phyloP scores from a whole-genome alignment of 2,329 filamentous ascomycete species.

The Pseudocercospora crystallina region DNA sequence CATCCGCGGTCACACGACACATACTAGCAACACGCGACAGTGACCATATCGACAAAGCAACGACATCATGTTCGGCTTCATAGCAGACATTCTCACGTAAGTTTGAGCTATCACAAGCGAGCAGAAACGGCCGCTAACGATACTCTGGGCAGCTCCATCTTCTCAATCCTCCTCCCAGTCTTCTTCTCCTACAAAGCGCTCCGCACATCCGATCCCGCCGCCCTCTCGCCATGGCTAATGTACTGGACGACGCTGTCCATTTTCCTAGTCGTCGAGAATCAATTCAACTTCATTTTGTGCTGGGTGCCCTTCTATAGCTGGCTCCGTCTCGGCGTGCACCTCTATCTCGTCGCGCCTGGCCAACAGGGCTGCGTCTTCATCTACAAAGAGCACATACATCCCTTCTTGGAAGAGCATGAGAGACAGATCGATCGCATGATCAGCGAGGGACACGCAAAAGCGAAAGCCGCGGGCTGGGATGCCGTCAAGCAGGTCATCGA shows the following conservation, averaged over 20 bases:
- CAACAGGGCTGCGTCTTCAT: slow-evolving; percentile 88
- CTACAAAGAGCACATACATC: slow-evolving; percentile 82
- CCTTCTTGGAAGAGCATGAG: slow-evolving; percentile 86
- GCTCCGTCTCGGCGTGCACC: slow-evolving; percentile 79
- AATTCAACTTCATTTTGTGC: slow-evolving; percentile 79
- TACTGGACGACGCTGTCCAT: slow-evolving; percentile 95
- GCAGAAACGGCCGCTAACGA: too few species aligned
- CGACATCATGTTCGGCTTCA: slow-evolving; percentile 68
- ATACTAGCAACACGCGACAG: too few species aligned
- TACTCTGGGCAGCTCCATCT: slow-evolving; percentile 64
- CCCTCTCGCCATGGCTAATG: slow-evolving; percentile 96
- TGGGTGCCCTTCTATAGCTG: slow-evolving; percentile 96
- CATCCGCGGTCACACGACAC: too few species aligned
- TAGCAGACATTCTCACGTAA: slow-evolving; percentile 76
- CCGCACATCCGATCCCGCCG: slow-evolving; percentile 83
- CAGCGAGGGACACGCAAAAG: slow-evolving; percentile 72
- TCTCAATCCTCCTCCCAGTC: slow-evolving; percentile 89
- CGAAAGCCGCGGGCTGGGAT: slow-evolving; percentile 72
- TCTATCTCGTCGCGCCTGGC: slow-evolving; percentile 95
- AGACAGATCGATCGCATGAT: slow-evolving; percentile 87
- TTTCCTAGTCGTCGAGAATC: slow-evolving; percentile 78
- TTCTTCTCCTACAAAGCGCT: slow-evolving; percentile 98
- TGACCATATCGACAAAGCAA: too few species aligned
- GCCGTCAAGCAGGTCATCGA: slow-evolving; percentile 48
- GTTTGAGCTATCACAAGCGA: slow-evolving; percentile 35